These are phyloP conservation scores for Amanita phalloides DNA, from an alignment of 768 basidiomycete species.

Conservation along the genomic window DNA sequence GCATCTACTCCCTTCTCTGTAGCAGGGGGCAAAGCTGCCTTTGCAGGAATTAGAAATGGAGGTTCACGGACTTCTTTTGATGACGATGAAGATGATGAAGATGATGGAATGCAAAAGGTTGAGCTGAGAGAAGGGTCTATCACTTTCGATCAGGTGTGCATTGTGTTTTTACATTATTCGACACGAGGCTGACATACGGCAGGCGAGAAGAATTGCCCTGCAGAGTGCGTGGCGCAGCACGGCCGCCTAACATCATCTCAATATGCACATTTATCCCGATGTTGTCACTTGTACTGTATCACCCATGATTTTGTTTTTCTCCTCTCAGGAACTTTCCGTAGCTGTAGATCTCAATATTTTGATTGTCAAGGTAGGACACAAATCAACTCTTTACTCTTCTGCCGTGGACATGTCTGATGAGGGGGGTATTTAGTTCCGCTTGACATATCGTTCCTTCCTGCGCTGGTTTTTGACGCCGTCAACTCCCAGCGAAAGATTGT, in stretches of 20 bases:
- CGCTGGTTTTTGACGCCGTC: neutral
- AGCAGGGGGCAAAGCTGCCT: constrained; percentile 74
- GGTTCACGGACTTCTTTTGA: constrained; percentile 26
- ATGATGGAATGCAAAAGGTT: constrained; percentile 57
- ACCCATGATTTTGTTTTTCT: neutral
- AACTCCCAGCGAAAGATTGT: neutral
- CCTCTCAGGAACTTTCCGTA: neutral
- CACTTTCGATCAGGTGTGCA: constrained; percentile 76
- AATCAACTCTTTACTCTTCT: neutral
- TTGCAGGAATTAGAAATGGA: constrained; percentile 60
- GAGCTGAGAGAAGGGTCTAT: constrained; percentile 79
- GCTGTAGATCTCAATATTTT: constrained; percentile 10
- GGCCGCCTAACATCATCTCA: constrained; percentile 28
- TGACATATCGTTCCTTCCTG: neutral
- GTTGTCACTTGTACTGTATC: constrained; percentile 10
- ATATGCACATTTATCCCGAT: neutral
- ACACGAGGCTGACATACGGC: constrained; percentile 1
- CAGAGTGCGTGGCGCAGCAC: constrained; percentile 83
- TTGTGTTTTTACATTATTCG: neutral
- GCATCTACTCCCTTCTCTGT: constrained; percentile 71
- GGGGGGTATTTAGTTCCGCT: neutral
- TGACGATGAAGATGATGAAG: constrained; percentile 69
- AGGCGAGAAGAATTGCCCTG: constrained; percentile 81
- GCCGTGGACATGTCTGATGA: neutral
- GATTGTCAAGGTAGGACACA: neutral